These are phyloP conservation scores for Balamuthia mandrillaris DNA, from an alignment of 208 protist species.

Conservation along the genomic window DNA sequence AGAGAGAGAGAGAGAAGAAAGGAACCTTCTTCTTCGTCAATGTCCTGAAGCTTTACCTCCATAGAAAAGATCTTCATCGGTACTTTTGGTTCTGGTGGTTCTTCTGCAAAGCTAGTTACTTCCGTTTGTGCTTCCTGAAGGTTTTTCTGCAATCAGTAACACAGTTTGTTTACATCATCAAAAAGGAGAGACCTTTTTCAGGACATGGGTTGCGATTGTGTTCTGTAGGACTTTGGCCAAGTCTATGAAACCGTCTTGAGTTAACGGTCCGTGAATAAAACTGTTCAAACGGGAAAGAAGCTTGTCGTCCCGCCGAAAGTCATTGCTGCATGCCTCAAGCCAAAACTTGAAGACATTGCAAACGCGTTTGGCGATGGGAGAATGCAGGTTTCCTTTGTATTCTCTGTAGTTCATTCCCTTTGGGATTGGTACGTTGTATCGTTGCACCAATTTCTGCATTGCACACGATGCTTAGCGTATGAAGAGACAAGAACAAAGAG, in stretches of 20 bases:
- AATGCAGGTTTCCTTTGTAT: slow-evolving; percentile 5
- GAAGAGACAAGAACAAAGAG: background rate
- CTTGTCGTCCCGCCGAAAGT: too few species aligned
- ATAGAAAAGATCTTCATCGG: slow-evolving; percentile 56
- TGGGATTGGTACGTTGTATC: slow-evolving; percentile 35
- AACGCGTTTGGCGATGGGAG: slow-evolving; percentile 41
- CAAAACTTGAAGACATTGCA: slow-evolving; percentile 57
- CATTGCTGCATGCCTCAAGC: slow-evolving; percentile 51
- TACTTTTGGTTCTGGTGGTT: slow-evolving; percentile 1
- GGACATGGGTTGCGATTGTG: too few species aligned
- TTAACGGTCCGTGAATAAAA: background rate
- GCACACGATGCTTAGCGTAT: background rate
- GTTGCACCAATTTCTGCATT: slow-evolving; percentile 53
- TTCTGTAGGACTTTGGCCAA: background rate
- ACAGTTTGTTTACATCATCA: too few species aligned
- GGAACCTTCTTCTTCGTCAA: slow-evolving; percentile 48
- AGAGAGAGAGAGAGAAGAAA: background rate
- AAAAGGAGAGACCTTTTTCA: too few species aligned
- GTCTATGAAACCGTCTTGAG: background rate
- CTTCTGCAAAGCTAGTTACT: background rate
- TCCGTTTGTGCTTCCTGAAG: background rate
- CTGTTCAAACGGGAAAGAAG: background rate
- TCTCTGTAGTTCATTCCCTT: slow-evolving; percentile 1
- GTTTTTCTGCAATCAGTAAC: too few species aligned
- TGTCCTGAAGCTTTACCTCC: slow-evolving; percentile 35